A percentile compares a stretch with the other conserved stretches of the same genome.
Conservation (phyloP, 129 eudicot genomes). For the Logfia minima region DNA sequence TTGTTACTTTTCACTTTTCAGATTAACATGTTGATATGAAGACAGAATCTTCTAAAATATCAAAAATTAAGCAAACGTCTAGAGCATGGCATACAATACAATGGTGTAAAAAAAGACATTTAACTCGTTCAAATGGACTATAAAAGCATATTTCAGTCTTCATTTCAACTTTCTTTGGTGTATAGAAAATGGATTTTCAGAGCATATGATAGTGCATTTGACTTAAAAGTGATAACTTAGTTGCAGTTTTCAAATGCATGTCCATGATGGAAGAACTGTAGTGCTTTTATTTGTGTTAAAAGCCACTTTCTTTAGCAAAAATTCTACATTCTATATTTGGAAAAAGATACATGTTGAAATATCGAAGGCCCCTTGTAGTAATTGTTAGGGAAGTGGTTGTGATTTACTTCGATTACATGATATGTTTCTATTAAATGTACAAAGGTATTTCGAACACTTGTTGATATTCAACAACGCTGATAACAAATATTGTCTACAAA, state of each 20-base stretch:
- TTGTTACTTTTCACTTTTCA: not conserved
- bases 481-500: too few relatives aligned
- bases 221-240: not conserved
- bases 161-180: slow-evolving; percentile 13
- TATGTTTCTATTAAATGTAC: not conserved
- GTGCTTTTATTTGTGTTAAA: not conserved
- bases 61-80: not conserved
- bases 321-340: not conserved
- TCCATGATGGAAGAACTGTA: not conserved
- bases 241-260: not conserved
- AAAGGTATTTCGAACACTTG: not conserved
- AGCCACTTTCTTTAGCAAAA: not conserved
- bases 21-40: not conserved
- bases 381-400: too few relatives aligned
- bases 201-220: not conserved
- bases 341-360: not conserved
- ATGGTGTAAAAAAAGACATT: slow-evolving; percentile 1
- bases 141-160: slow-evolving; percentile 11
- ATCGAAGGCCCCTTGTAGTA: not conserved
- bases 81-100: not conserved
- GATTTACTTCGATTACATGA: not conserved
- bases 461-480: not conserved
- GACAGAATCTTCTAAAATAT: not conserved
- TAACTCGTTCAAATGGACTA: too few relatives aligned
- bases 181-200: not conserved